Base-by-base conservation (phyloP, 192 early-diverging fungal species). In the Thamnidium elegans region DNA sequence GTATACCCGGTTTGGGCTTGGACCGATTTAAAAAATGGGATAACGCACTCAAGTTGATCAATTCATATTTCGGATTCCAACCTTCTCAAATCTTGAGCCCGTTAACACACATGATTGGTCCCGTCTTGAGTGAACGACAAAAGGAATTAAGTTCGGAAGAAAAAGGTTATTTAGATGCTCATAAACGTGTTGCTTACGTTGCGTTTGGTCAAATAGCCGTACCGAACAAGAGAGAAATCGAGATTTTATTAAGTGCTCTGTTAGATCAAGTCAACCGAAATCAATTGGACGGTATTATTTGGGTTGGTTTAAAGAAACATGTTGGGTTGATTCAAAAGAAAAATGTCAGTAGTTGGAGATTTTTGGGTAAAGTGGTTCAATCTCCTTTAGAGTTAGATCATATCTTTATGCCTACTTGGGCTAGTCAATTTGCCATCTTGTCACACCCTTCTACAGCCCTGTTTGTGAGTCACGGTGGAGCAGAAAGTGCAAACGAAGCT, bases 401-500 rank as follows among this genome's bases (percentile, higher is more conserved):
- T 63, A 32, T 39, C 50, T 39, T 39, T 62, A 15, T 46, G 15
- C 20, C 46, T 64, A 2, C 21, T 20, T 75, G 65, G 64, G 66
- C 69, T 0, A 59, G 68, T 2, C 76, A 78, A 44, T 70, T 68
- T 23, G 50, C 73, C 3, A 61, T 72, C 19, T 50, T 75, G 2
- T 48, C 61, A 17, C 77, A 78, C 48, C 19, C 55, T 0, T 62
- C 66, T 0, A 66, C 55, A 3, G 30, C 32, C 20, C 9, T 72
- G 3, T 78, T 75, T 42, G n/a, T 78, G 17, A 71, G 52, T 1
- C 68, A 78, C 7, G 65, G 65, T 1, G 76, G 73, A 1, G 43
- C 55, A 7, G 55, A 51, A 6, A 71, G 69, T 26, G 31, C 64
- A 2, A 45, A 70, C 32, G 76, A 78, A 62, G 60, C 69, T 2